Evolutionary conservation across 225 moss, liverwort and hornwort species (phyloP), one percentile per base, ranked within the genome.

Genomic region (Climacium dendroides): DNA sequence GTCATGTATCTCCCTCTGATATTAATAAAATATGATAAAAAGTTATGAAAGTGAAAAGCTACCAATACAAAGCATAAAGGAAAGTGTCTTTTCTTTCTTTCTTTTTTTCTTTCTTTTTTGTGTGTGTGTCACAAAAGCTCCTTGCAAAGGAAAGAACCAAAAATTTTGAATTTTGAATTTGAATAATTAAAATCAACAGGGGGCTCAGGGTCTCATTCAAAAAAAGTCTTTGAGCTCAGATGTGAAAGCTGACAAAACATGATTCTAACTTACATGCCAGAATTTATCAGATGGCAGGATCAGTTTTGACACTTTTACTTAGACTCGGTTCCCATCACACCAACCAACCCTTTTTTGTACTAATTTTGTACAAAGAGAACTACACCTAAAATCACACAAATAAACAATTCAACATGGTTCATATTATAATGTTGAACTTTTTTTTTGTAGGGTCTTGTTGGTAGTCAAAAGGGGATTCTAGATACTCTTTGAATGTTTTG

Each of bases 1-100:
- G 1, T 63, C 34, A 34, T 18, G 18, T 0, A 5, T 63, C 17
- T 9, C 9, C 0, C 0, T 63, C 5, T 35, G 2, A 5, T 35
- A 35, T 19, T 35, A 35, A 10, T 65, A 19, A 65, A 19, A 65
- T 65, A 6, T 35, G 19, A 19, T 35, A 19, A 19, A 34, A 65
- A 19, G 5, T 19, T 35, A 35, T 3, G 0, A 19, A 19, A 19
- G 35, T 65, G 35, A 0, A 65, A 70, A 70, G 5, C 25, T 15
- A 41, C 7, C 18, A 18, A 10, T 19, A 29, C 47, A 30, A 29
- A 73, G 11, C 6, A 47, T 6, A 1, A 11, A 47, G 11, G 11
- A 45, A 18, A 45, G 10, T 29, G 4, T 29, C 7, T 30, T 45
- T 16, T 47, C n/a, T n/a, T n/a, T n/a, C n/a, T n/a, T n/a, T n/a